phyloP scores from a whole-genome alignment of 2,329 filamentous ascomycete species.

The Myriosclerotinia duriaeana region DNA sequence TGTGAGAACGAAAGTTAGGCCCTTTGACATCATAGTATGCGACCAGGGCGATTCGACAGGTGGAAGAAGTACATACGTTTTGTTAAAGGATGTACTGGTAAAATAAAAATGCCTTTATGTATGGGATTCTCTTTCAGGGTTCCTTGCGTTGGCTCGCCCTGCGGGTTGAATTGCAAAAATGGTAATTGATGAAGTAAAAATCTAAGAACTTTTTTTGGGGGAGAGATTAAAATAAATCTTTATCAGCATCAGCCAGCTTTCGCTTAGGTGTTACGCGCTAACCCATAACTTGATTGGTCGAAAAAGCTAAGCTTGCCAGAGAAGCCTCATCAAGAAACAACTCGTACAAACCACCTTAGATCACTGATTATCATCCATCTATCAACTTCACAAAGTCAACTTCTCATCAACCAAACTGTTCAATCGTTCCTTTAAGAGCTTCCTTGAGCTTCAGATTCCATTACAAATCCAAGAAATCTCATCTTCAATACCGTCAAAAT shows the following conservation, averaged over 20 bases:
- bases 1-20: conserved; percentile 10
- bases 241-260: conserved; percentile 14
- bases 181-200: conserved; percentile 22
- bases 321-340: conserved; percentile 24
- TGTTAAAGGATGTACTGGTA: conserved; percentile 6
- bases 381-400: conserved; percentile 35
- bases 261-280: conserved; percentile 23
- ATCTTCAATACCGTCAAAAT: conserved; percentile 55
- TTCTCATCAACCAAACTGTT: conserved; percentile 33
- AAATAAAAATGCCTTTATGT: conserved; percentile 9
- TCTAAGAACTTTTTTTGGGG: conserved; percentile 12
- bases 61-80: conserved; percentile 18
- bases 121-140: conserved; percentile 47
- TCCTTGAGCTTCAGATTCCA: conserved; percentile 30
- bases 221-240: conserved; percentile 11
- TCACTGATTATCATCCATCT: conserved; percentile 32
- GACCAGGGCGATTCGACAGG: neutral
- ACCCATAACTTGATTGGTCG: conserved; percentile 22
- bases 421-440: conserved; percentile 35
- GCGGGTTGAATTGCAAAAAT: conserved; percentile 35
- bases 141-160: conserved; percentile 64
- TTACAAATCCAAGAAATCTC: conserved; percentile 24
- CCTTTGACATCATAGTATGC: neutral
- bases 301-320: conserved; percentile 33
- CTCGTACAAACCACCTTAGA: conserved; percentile 27